Conservation (phyloP, 2,329 filamentous ascomycete species). For the Sordariomycetes sp. region DNA sequence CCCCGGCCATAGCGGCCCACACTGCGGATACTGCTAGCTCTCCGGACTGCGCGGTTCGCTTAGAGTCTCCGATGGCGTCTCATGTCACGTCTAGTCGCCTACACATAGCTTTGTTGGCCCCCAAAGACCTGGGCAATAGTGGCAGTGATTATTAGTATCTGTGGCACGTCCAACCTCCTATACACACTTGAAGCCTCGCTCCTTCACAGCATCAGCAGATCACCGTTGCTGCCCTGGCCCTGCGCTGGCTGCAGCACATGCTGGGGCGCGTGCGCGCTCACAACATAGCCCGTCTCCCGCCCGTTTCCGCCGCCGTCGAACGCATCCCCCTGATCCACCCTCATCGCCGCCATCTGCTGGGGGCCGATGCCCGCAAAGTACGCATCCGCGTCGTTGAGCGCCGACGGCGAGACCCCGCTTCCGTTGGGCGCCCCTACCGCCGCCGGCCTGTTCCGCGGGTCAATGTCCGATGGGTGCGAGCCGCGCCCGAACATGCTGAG, state of each 20-base stretch:
- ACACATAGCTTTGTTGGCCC: no score
- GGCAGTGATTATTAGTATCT: neutral
- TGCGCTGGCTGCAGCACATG: conserved; percentile 61
- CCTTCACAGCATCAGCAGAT: conserved; percentile 51
- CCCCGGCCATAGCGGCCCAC: neutral
- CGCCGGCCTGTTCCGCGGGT: conserved; percentile 24
- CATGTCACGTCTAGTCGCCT: no score
- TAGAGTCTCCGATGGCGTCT: no score
- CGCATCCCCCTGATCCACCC: conserved; percentile 53
- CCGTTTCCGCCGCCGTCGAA: conserved; percentile 49
- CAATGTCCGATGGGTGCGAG: conserved; percentile 30
- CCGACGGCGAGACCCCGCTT: conserved; percentile 34
- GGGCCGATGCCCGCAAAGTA: conserved; percentile 76
- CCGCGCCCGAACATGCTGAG: conserved; percentile 47
- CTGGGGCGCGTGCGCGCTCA: conserved; percentile 73
- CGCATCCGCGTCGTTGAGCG: conserved; percentile 75
- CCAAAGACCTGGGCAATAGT: no score
- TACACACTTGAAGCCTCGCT: neutral
- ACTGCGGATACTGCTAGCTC: neutral
- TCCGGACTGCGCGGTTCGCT: neutral
- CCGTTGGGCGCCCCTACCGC: conserved; percentile 15
- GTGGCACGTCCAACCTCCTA: neutral
- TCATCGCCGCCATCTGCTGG: conserved; percentile 64
- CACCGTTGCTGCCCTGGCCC: conserved; percentile 55
- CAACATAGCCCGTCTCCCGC: conserved; percentile 50